Conservation (phyloP, 164 flowering plant species). For the Piper longum region DNA sequence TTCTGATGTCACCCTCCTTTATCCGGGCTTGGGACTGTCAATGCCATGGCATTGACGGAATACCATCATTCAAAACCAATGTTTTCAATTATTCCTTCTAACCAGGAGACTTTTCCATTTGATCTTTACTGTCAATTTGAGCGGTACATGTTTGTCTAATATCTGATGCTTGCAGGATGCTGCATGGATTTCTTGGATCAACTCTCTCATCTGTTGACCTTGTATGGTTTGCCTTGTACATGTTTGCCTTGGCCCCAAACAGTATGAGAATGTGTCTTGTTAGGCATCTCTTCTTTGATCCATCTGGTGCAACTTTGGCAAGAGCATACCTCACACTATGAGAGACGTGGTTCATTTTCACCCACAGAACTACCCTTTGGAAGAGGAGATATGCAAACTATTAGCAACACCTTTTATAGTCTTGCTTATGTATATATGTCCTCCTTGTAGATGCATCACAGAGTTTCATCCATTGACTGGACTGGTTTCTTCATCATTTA, state of each 20-base stretch:
- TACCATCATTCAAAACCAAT: not conserved
- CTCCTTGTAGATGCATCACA: too few species aligned
- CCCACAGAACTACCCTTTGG: not conserved
- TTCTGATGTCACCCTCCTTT: not conserved
- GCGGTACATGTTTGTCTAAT: not conserved
- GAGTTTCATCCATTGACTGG: too few species aligned
- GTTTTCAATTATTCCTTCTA: not conserved
- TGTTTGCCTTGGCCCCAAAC: constrained; percentile 87
- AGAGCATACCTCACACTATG: constrained; percentile 65
- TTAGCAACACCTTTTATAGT: too few species aligned
- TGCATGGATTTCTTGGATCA: constrained; percentile 92
- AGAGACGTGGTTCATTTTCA: not conserved
- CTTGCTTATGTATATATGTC: too few species aligned
- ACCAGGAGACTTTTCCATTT: not conserved
- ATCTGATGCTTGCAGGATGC: constrained; percentile 57
- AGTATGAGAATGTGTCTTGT: constrained; percentile 64
- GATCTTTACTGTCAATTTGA: not conserved
- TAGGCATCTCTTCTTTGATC: constrained; percentile 78
- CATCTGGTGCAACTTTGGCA: constrained; percentile 77
- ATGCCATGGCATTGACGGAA: not conserved
- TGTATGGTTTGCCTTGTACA: constrained; percentile 67
- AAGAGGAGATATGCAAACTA: not conserved
- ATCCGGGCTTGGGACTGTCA: not conserved
- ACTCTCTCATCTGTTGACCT: constrained; percentile 75
- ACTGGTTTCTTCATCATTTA: too few species aligned